Conservation (phyloP, 106 monocot species). For the Platanthera zijinensis region DNA sequence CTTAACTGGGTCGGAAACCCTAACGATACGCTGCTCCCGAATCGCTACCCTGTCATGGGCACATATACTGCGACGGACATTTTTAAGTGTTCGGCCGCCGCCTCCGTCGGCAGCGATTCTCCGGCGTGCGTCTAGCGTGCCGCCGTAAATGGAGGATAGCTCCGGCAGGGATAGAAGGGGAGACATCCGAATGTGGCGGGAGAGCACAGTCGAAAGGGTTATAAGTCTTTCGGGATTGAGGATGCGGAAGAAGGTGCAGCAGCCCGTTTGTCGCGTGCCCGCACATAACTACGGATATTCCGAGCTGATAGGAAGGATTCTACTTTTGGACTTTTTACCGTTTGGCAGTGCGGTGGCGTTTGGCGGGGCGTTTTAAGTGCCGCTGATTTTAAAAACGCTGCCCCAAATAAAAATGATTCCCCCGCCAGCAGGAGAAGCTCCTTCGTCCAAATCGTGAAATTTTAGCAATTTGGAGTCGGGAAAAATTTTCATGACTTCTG, state of each 20-base stretch:
- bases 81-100: background rate
- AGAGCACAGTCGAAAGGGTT: background rate
- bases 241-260: background rate
- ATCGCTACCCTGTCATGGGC: constrained; percentile 16
- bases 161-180: background rate
- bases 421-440: no score
- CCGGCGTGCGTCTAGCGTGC: background rate
- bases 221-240: background rate
- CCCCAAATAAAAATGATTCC: no score
- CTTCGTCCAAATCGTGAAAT: no score
- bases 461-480: no score
- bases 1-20: constrained; percentile 43
- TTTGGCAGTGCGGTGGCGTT: no score
- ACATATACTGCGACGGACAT: background rate
- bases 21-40: constrained; percentile 24
- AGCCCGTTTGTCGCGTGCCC: background rate
- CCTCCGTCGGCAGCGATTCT: background rate
- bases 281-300: background rate
- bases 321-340: no score
- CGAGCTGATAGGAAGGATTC: no score
- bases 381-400: no score
- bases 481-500: no score
- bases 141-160: background rate
- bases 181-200: background rate
- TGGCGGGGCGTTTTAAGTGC: no score